Base-by-base conservation (phyloP, 2,329 filamentous ascomycete genomes). In the Ilyonectria sp. region DNA sequence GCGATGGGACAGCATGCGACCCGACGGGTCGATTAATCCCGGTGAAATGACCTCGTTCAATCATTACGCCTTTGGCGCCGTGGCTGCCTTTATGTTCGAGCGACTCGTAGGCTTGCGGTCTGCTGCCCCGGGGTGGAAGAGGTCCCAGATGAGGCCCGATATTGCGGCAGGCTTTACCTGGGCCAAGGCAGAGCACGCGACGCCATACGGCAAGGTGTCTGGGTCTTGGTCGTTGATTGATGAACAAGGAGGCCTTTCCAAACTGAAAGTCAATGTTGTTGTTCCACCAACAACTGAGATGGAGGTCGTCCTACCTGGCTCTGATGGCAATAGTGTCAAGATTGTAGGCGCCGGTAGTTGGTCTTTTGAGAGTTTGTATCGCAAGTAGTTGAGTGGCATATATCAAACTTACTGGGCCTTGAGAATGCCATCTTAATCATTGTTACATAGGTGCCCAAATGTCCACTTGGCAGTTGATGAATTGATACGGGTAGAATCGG, bases 1-100 rank as follows among this genome's bases (percentile, higher is more conserved):
- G 69, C 76, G 81, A 7, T 83, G 81, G 81, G 78, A 83, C 31
- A 75, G 71, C 10, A 76, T 83, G 70, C 63, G 80, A 17, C 76
- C 78, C 0, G 74, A 82, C 44, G 80, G 79, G 0, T 72, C 61
- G 1, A 75, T 82, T 31, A 82, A 23, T 23, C 23, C 23, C 23
- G 23, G 23, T 23, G 23, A 23, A 23, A 23, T 23, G 23, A 23
- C 23, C 3, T 23, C 23, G 23, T 23, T 23, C 23, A 23, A 23
- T 23, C 23, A 23, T 23, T 23, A 23, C 4, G 80, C 81, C 1
- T 77, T 82, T 8, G 80, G 80, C 1, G 75, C 77, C 7, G 79
- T 83, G 21, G 79, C 76, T 6, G 73, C 77, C n/a, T 82, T 81
- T 75, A 70, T 82, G 44, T 76, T 80, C 33, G 63, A 68, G 35